These are phyloP conservation scores for Collybiopsis confluens DNA, from an alignment of 768 basidiomycete species.

Conservation along the genomic window DNA sequence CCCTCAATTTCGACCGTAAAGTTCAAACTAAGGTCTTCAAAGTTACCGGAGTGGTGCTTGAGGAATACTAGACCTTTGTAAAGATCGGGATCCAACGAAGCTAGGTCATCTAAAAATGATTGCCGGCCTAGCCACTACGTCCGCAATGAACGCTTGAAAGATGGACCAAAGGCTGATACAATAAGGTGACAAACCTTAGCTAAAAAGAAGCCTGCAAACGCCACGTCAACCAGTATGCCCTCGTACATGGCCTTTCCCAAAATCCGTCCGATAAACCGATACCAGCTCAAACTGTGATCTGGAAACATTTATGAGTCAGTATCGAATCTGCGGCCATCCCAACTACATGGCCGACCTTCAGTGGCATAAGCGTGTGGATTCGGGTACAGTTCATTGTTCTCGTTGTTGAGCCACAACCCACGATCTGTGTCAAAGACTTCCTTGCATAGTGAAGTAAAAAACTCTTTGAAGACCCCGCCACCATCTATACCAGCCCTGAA, in stretches of 20 bases:
- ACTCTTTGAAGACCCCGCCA: constrained; percentile 97
- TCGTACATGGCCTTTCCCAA: constrained; percentile 97
- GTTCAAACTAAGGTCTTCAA: constrained; percentile 85
- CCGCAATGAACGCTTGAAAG: not conserved
- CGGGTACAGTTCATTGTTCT: constrained; percentile 92
- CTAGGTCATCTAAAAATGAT: constrained; percentile 89
- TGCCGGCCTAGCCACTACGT: constrained; percentile 86
- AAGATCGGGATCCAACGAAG: constrained; percentile 86
- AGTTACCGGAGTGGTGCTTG: constrained; percentile 84
- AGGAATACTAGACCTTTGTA: constrained; percentile 91
- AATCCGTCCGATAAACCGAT: constrained; percentile 87
- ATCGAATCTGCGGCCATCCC: not conserved
- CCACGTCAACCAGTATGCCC: constrained; percentile 91
- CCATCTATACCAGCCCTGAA: constrained; percentile 90
- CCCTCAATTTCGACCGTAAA: constrained; percentile 88
- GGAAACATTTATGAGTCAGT: constrained; percentile 1
- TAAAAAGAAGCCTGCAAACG: constrained; percentile 94
- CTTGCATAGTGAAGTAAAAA: constrained; percentile 86
- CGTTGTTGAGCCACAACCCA: constrained; percentile 89
- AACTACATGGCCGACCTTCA: constrained; percentile 51
- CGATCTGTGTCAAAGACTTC: constrained; percentile 95
- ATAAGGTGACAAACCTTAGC: constrained; percentile 52
- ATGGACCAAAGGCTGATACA: not conserved
- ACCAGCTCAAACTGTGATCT: constrained; percentile 90
- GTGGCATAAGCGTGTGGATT: constrained; percentile 90